Conservation (phyloP, 2,329 filamentous ascomycete species). For the Diaporthe eres region DNA sequence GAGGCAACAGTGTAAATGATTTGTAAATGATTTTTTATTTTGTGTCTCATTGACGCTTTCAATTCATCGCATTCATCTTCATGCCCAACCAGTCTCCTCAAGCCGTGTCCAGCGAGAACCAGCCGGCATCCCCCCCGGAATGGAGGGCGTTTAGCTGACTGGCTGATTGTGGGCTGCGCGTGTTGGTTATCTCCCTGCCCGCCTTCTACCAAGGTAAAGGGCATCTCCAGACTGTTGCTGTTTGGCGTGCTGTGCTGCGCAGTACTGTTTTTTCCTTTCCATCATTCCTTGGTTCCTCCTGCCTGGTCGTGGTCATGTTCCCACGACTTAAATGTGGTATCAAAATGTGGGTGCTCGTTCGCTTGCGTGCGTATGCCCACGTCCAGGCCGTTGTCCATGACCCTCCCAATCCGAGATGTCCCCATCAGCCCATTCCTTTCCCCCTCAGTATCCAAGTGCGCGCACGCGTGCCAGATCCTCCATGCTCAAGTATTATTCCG, state of each 20-base stretch:
- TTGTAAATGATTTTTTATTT: background rate
- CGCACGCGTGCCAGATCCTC: background rate
- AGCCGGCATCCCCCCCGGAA: background rate
- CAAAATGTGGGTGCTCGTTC: background rate
- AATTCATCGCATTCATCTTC: slow-evolving; percentile 26
- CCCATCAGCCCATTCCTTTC: background rate
- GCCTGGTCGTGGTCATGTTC: background rate
- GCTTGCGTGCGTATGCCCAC: background rate
- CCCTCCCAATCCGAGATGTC: background rate
- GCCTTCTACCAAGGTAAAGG: background rate
- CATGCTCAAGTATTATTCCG: background rate
- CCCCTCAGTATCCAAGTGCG: slow-evolving; percentile 24
- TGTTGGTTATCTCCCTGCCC: background rate
- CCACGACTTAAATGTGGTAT: background rate
- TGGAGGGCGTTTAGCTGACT: background rate
- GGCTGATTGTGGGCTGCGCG: background rate
- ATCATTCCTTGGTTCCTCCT: background rate
- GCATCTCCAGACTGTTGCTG: background rate
- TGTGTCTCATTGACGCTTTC: slow-evolving; percentile 17
- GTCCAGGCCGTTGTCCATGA: background rate
- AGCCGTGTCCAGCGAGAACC: background rate
- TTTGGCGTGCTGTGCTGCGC: slow-evolving; percentile 8
- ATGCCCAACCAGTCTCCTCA: background rate
- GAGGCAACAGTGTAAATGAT: background rate
- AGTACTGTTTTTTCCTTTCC: background rate